Percentiles rank a stretch among this genome's conserved stretches.
phyloP scores from a whole-genome alignment of 1,284 basidiomycete species.

The Ganoderma resinaceum region DNA sequence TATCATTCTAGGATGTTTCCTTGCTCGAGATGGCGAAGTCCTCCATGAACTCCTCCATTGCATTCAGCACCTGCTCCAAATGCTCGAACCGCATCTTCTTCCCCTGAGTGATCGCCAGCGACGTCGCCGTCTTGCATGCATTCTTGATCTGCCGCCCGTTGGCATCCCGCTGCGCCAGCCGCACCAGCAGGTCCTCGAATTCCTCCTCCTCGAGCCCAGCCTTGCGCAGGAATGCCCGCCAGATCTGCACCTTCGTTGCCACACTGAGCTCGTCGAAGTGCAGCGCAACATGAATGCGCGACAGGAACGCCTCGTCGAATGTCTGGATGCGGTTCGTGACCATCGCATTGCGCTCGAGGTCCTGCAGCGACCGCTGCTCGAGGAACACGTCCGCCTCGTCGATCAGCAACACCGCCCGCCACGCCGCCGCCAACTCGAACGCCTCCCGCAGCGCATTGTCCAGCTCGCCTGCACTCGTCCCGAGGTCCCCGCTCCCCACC shows the following conservation, averaged over 20 bases:
- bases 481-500: conserved; percentile 63
- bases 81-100: conserved; percentile 54
- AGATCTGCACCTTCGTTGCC: conserved; percentile 57
- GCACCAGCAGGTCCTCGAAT: conserved; percentile 48
- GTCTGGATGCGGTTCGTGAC: conserved; percentile 69
- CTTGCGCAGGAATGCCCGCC: conserved; percentile 60
- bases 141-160: conserved; percentile 74
- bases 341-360: conserved; percentile 64
- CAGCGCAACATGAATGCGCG: conserved; percentile 67
- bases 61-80: conserved; percentile 62
- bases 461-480: conserved; percentile 49
- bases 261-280: conserved; percentile 61
- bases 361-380: conserved; percentile 64
- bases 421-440: conserved; percentile 57
- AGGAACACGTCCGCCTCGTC: conserved; percentile 53
- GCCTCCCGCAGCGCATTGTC: conserved; percentile 28
- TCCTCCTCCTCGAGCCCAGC: conserved; percentile 25
- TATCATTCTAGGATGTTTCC: too few relatives aligned
- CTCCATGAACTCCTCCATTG: conserved; percentile 34
- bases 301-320: conserved; percentile 72
- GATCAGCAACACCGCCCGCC: conserved; percentile 69
- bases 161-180: conserved; percentile 54
- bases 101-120: conserved; percentile 55
- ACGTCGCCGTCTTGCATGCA: conserved; percentile 63
- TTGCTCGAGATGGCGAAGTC: conserved; percentile 19